Evolutionary conservation across 192 early-diverging fungal genomes (phyloP).

Genomic region (Coemansia asiatica): DNA sequence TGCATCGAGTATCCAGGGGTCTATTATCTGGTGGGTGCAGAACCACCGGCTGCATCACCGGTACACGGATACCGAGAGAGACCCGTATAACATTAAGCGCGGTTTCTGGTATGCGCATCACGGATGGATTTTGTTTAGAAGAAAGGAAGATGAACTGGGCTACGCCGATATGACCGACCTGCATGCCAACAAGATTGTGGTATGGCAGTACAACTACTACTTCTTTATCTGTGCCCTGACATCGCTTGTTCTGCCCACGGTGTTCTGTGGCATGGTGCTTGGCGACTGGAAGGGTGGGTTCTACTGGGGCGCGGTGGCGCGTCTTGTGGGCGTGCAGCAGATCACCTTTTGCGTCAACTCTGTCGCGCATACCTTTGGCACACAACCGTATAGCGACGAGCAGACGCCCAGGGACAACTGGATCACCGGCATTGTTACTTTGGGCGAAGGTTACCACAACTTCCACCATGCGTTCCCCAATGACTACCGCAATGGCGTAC

Average conservation of each 20-base stretch:
- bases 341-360: constrained; percentile 85
- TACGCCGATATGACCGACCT: constrained; percentile 81
- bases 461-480: constrained; percentile 86
- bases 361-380: constrained; percentile 76
- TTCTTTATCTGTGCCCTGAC: constrained; percentile 67
- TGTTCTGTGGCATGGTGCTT: constrained; percentile 78
- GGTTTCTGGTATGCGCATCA: constrained; percentile 82
- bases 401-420: constrained; percentile 84
- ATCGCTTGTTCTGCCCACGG: constrained; percentile 77
- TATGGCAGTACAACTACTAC: constrained; percentile 77
- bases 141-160: constrained; percentile 68
- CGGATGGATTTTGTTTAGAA: constrained; percentile 80
- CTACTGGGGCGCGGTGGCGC: constrained; percentile 68
- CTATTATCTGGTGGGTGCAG: constrained; percentile 82
- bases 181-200: constrained; percentile 68
- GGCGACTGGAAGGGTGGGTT: constrained; percentile 78
- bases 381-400: constrained; percentile 76
- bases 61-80: constrained; percentile 82
- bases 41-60: constrained; percentile 84
- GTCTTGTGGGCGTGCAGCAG: constrained; percentile 77
- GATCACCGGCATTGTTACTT: constrained; percentile 71
- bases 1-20: constrained; percentile 76
- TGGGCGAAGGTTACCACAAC: constrained; percentile 85
- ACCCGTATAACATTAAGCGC: constrained; percentile 79
- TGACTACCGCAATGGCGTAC: constrained; percentile 82